Conservation (phyloP, 495 filamentous ascomycete genomes). For the Tuber indicum region DNA sequence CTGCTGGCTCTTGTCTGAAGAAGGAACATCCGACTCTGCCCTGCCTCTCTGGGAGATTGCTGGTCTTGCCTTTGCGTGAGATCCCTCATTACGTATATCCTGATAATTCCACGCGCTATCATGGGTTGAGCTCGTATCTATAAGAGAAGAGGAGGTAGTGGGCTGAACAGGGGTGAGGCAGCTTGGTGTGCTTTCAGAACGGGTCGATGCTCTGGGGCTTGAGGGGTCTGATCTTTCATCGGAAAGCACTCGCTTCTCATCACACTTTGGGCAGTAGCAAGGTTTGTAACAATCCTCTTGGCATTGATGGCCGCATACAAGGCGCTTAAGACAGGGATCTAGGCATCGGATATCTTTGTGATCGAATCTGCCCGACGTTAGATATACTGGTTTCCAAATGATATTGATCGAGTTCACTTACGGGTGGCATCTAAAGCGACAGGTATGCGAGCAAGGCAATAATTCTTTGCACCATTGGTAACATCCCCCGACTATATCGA, state of each 20-base stretch:
- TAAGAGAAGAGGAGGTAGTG: neutral
- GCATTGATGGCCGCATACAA: conserved; percentile 30
- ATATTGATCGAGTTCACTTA: conserved; percentile 20
- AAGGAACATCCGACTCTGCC: neutral
- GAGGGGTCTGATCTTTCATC: neutral
- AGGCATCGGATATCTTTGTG: conserved; percentile 31
- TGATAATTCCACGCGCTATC: neutral
- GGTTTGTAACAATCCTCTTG: conserved; percentile 21
- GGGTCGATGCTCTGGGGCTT: neutral
- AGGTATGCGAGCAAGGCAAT: conserved; percentile 49
- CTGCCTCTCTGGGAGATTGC: neutral
- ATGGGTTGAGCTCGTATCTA: neutral
- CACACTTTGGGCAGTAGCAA: conserved; percentile 29
- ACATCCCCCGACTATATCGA: conserved; percentile 58
- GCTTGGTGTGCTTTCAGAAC: neutral
- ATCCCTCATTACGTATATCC: neutral
- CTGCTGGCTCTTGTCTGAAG: neutral
- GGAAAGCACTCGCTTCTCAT: neutral
- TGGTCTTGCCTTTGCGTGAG: neutral
- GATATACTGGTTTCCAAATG: neutral
- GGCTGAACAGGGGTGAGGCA: neutral
- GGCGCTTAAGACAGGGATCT: conserved; percentile 13
- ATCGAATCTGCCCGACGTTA: conserved; percentile 20
- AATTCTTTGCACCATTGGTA: conserved; percentile 47
- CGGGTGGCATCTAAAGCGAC: conserved; percentile 49